Percentiles rank a stretch among this genome's conserved stretches.
phyloP scores from a whole-genome alignment of 176 grass and related monocot species.

The Aegilops speltoides region DNA sequence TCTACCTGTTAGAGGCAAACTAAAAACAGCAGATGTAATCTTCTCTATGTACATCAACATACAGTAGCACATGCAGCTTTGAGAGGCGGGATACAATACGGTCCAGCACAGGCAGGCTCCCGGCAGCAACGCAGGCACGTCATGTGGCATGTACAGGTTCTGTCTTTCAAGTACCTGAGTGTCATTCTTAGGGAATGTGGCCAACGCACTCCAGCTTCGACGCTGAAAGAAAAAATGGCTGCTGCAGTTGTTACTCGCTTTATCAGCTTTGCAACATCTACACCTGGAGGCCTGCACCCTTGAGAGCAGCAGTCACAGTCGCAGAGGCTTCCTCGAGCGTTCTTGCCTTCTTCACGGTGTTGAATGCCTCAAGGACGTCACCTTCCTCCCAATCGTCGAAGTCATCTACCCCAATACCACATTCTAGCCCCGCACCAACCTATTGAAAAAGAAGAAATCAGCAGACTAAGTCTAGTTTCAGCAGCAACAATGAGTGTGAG shows the following conservation, averaged over 20 bases:
- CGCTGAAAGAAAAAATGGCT: conserved; percentile 27
- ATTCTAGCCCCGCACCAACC: conserved; percentile 79
- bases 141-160: not conserved
- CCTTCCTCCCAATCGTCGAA: conserved; percentile 83
- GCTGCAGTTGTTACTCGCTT: conserved; percentile 21
- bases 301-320: conserved; percentile 66
- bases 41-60: conserved; percentile 61
- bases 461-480: not conserved
- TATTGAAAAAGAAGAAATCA: conserved; percentile 32
- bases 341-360: conserved; percentile 73
- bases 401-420: conserved; percentile 79
- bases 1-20: conserved; percentile 51
- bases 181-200: conserved; percentile 20
- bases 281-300: conserved; percentile 60
- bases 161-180: conserved; percentile 12
- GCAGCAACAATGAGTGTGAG: not conserved
- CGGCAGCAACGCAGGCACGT: not conserved
- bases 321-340: conserved; percentile 95
- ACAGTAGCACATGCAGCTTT: conserved; percentile 31
- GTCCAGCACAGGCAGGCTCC: not conserved
- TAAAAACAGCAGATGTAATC: conserved; percentile 41
- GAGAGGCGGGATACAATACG: conserved; percentile 2
- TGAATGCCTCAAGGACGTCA: conserved; percentile 80
- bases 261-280: conserved; percentile 35
- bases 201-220: conserved; percentile 3